Base-by-base conservation (phyloP, 495 filamentous ascomycete species). In the Penicillium silybi region DNA sequence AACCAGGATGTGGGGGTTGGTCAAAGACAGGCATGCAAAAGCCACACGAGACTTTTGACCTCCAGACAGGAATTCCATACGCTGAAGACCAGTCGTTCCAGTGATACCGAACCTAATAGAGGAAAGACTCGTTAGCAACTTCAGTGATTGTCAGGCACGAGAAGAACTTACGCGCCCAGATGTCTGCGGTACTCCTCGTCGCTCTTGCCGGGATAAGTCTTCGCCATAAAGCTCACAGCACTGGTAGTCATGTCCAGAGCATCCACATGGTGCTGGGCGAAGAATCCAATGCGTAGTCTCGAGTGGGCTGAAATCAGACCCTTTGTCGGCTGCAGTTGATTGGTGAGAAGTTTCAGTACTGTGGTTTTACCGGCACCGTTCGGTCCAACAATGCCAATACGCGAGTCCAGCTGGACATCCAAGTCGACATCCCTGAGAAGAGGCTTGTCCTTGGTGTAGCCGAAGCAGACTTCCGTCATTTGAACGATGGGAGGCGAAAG, bases 301-400 rank as follows among this genome's bases (percentile, higher is more conserved):
- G 92, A 85, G 70, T 99, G 84, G 58, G 88, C 83, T 4, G 88
- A 91, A 46, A 99, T 93, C 38, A 89, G 64, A 52, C 93, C 93
- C 32, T 80, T 79, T 1, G 86, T 88, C 2, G 93, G 82, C 47
- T 81, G 58, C 3, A 99, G 80, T 61, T 90, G 86, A 51, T 89
- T 89, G 58, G 93, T 96, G 48, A 99, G 85, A 3, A 99, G 81
- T 64, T 96, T 96, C 53, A 99, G 76, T 13, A 97, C 85, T 0
- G 93, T 99, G 2, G 93, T 99, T 71, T 99, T 99, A 77, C 93
- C 93, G 26, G 95, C 92, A 69, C 93, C 92, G 77, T 99, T 99
- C 56, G 95, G 95, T 15, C 95, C 95, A 8, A 99, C 91, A 62
- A 99, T 99, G 58, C 95, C 93, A 61, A 97, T 97, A 34, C 93